Evolutionary conservation across 2,329 filamentous ascomycete genomes (phyloP).

Genomic region (Trichophyton equinum): DNA sequence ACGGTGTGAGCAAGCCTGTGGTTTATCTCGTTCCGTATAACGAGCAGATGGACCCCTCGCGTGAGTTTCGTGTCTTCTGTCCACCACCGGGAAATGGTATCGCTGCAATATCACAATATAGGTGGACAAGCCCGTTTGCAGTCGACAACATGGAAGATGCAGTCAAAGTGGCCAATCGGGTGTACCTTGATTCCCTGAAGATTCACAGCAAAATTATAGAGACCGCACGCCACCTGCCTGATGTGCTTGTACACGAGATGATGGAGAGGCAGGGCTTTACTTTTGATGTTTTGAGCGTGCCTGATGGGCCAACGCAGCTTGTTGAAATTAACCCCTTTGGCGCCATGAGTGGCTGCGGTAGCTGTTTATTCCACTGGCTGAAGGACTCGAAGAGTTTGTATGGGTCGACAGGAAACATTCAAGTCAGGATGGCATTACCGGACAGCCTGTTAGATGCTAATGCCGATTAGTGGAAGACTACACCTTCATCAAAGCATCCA

Average conservation of each 20-base stretch:
- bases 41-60: slow-evolving; percentile 24
- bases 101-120: neutral
- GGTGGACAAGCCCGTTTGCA: neutral
- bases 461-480: too few species aligned
- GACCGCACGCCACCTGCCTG: neutral
- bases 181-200: neutral
- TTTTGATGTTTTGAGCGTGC: slow-evolving; percentile 34
- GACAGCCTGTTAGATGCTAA: neutral
- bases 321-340: slow-evolving; percentile 39
- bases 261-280: slow-evolving; percentile 28
- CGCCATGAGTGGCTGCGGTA: slow-evolving; percentile 33
- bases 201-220: neutral
- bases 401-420: slow-evolving; percentile 12
- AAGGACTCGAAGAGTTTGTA: slow-evolving; percentile 29
- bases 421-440: neutral
- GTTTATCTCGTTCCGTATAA: slow-evolving; percentile 35
- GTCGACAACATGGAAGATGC: neutral
- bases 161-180: neutral
- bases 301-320: slow-evolving; percentile 21
- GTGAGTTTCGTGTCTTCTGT: slow-evolving; percentile 37
- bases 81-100: slow-evolving; percentile 18
- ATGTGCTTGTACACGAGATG: slow-evolving; percentile 20
- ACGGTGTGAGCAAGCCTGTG: slow-evolving; percentile 14
- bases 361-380: slow-evolving; percentile 38
- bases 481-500: too few species aligned